Conservation (phyloP, 805 yeast genomes). For the Lipomyces starkeyi region DNA sequence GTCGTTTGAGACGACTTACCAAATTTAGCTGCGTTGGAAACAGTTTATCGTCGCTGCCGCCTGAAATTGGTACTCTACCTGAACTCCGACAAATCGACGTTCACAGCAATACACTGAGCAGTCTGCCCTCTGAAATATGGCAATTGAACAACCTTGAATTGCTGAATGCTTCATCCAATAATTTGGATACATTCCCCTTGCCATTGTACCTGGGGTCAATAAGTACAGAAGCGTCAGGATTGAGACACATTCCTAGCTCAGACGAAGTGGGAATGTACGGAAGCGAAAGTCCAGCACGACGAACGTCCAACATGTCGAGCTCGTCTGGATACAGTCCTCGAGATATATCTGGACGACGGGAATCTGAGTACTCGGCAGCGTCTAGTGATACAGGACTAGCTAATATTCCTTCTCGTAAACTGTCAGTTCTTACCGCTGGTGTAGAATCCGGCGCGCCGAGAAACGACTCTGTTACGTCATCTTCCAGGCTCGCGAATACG, state of each 20-base stretch:
- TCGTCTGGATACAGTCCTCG: constrained; percentile 26
- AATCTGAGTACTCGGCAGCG: constrained; percentile 11
- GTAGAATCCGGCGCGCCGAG: constrained; percentile 14
- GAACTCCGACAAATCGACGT: constrained; percentile 72
- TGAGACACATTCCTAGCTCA: constrained; percentile 27
- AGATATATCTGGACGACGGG: constrained; percentile 9
- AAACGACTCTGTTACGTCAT: constrained; percentile 32
- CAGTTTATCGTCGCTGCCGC: constrained; percentile 73
- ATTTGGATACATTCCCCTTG: constrained; percentile 63
- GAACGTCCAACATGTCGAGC: constrained; percentile 25
- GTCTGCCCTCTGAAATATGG: constrained; percentile 72
- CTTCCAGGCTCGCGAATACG: constrained; percentile 29
- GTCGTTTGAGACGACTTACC: constrained; percentile 61
- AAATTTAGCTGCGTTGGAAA: constrained; percentile 76
- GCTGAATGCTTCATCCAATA: constrained; percentile 76
- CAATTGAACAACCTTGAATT: constrained; percentile 59
- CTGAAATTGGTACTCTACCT: constrained; percentile 62
- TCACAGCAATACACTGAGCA: constrained; percentile 81
- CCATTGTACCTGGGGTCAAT: constrained; percentile 24
- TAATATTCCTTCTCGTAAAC: constrained; percentile 9
- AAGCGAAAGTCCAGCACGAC: constrained; percentile 2
- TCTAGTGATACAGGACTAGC: constrained; percentile 6
- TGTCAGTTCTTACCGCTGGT: constrained; percentile 11
- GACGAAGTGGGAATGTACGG: constrained; percentile 15
- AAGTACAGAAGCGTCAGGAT: constrained; percentile 6